Percentiles rank a stretch among this genome's conserved stretches.
phyloP scores from a whole-genome alignment of 2,329 filamentous ascomycete species.

The Calonectria hongkongensis region DNA sequence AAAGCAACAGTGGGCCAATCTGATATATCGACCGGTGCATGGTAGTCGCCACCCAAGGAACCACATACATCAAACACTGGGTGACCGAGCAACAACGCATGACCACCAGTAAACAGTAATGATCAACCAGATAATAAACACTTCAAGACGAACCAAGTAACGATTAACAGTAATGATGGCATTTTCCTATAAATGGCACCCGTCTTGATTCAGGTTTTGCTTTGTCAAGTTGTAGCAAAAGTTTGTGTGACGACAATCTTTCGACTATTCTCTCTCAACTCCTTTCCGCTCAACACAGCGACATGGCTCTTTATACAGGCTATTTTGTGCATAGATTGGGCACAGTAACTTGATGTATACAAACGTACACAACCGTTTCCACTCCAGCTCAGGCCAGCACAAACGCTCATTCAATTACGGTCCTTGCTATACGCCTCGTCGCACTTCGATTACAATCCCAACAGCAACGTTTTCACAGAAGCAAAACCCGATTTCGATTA shows the following conservation, averaged over 20 bases:
- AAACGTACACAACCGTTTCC: too few relatives aligned
- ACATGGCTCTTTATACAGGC: too few relatives aligned
- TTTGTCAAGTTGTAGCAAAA: background rate
- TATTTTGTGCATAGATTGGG: too few relatives aligned
- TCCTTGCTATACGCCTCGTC: too few relatives aligned
- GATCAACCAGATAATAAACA: background rate
- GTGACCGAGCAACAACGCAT: background rate
- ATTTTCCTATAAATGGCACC: background rate
- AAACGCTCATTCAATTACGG: too few relatives aligned
- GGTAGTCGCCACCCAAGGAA: background rate
- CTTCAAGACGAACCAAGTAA: background rate
- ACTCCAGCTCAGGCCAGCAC: too few relatives aligned
- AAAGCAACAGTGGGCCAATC: background rate
- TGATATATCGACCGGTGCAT: background rate
- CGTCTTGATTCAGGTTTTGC: background rate
- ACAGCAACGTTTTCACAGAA: too few relatives aligned
- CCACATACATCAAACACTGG: slow-evolving; percentile 7
- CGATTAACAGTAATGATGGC: background rate
- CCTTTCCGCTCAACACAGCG: background rate
- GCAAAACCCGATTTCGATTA: too few relatives aligned
- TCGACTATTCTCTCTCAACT: background rate
- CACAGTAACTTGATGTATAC: too few relatives aligned
- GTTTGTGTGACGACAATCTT: background rate
- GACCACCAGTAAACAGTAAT: slow-evolving; percentile 7
- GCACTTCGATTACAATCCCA: too few relatives aligned